Conservation (phyloP, 2,329 filamentous ascomycete genomes). For the Arthroderma sp. region DNA sequence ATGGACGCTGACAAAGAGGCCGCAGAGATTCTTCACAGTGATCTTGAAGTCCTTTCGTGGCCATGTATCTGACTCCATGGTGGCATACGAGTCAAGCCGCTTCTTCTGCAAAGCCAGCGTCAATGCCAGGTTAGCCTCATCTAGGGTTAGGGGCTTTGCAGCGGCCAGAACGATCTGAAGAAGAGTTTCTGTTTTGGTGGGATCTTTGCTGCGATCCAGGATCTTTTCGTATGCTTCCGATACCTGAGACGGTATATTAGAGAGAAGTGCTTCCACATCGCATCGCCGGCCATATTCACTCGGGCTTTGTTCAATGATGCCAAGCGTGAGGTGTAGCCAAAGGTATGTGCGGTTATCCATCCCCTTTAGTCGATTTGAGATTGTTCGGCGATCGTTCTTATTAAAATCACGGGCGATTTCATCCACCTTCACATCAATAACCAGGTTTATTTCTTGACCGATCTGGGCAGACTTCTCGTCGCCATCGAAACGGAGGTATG, state of each 20-base stretch:
- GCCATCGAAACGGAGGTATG: conserved; percentile 13
- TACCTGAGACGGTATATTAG: background rate
- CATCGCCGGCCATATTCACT: too few species aligned
- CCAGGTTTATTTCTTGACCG: conserved; percentile 15
- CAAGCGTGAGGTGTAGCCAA: conserved; percentile 25
- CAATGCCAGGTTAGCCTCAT: background rate
- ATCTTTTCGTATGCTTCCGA: background rate
- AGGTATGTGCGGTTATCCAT: conserved; percentile 27
- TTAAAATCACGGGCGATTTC: conserved; percentile 11
- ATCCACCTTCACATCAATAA: conserved; percentile 12
- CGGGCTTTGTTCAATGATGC: conserved; percentile 3
- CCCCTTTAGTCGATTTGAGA: conserved; percentile 17
- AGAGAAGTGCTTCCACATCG: background rate
- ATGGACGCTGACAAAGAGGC: background rate
- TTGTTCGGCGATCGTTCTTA: conserved; percentile 6
- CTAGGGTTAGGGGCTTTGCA: background rate
- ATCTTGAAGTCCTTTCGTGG: background rate
- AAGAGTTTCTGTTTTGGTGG: background rate
- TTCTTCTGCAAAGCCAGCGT: background rate
- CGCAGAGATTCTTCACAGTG: background rate
- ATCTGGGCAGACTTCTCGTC: conserved; percentile 12
- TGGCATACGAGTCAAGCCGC: background rate
- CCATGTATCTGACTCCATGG: background rate
- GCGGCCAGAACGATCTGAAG: background rate
- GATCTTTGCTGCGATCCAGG: background rate